These are phyloP conservation scores for Cyberlindnera euphorbiae DNA, from an alignment of 805 yeast genomes.

Conservation along the genomic window DNA sequence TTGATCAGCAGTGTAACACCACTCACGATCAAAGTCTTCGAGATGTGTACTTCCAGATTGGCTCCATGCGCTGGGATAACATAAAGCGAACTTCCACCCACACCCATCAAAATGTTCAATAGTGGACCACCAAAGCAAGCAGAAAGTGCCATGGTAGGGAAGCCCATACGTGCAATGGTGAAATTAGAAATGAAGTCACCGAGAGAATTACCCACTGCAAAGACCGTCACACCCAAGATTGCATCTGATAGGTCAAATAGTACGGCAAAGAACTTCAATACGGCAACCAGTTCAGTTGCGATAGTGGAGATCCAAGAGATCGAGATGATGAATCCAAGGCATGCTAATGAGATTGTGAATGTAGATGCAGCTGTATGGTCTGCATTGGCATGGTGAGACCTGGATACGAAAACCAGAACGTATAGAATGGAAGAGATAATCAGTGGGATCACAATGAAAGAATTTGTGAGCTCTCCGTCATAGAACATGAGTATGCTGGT, in stretches of 20 bases:
- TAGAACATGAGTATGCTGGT: slow-evolving; percentile 13
- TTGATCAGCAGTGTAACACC: slow-evolving; percentile 37
- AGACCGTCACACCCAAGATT: slow-evolving; percentile 79
- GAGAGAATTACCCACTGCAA: slow-evolving; percentile 89
- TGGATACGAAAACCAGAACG: slow-evolving; percentile 1
- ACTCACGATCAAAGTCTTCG: slow-evolving; percentile 34
- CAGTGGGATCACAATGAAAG: slow-evolving; percentile 5
- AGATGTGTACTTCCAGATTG: slow-evolving; percentile 33
- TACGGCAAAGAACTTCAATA: slow-evolving; percentile 57
- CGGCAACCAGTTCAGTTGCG: slow-evolving; percentile 47
- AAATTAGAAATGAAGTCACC: slow-evolving; percentile 87
- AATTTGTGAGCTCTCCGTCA: slow-evolving; percentile 5
- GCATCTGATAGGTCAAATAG: slow-evolving; percentile 67
- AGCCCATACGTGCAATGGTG: slow-evolving; percentile 79
- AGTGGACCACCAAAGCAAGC: slow-evolving; percentile 96
- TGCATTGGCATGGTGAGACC: not conserved
- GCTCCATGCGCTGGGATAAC: slow-evolving; percentile 26
- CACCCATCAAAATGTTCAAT: slow-evolving; percentile 68
- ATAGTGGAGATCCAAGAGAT: slow-evolving; percentile 63
- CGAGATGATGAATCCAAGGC: slow-evolving; percentile 62
- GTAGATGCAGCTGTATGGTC: not conserved
- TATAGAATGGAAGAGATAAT: slow-evolving; percentile 6
- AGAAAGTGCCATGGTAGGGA: slow-evolving; percentile 86
- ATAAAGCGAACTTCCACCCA: slow-evolving; percentile 68
- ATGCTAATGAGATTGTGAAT: slow-evolving; percentile 22